These are phyloP conservation scores for Carpinus fangiana DNA, from an alignment of 306 rosid species.

Conservation along the genomic window DNA sequence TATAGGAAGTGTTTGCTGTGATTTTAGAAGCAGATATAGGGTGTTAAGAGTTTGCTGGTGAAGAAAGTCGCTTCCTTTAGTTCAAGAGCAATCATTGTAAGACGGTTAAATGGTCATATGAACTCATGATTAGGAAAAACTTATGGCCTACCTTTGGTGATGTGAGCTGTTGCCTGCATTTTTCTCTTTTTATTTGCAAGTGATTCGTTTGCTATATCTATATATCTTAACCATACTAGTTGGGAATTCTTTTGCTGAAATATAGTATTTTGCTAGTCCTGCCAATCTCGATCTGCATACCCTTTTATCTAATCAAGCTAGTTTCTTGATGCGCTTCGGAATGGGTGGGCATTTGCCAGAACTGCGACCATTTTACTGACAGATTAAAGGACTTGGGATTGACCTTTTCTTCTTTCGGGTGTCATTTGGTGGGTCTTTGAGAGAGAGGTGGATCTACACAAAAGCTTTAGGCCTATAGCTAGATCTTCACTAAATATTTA, in stretches of 20 bases:
- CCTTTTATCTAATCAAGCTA: neutral
- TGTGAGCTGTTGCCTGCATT: conserved; percentile 2
- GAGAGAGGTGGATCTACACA: neutral
- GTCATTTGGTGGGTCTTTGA: neutral
- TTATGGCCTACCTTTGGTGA: conserved; percentile 2
- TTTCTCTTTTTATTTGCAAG: conserved; percentile 2
- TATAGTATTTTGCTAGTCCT: neutral
- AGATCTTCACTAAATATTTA: neutral
- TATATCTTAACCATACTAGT: neutral
- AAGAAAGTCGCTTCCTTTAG: neutral
- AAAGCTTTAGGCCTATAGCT: neutral
- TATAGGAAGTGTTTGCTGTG: conserved; percentile 24
- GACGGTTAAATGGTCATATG: neutral
- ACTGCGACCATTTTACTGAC: neutral
- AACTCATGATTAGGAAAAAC: neutral
- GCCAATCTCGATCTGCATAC: neutral
- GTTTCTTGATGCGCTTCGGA: neutral
- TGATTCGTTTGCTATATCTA: neutral
- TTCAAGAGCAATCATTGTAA: neutral
- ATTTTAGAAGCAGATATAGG: conserved; percentile 11
- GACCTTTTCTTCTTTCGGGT: neutral
- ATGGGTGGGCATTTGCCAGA: neutral
- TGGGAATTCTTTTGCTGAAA: neutral
- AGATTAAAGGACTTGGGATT: neutral
- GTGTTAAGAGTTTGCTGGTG: neutral